Base-by-base conservation (phyloP, 1,139 yeast genomes). In the Magnusiomyces suaveolens region DNA sequence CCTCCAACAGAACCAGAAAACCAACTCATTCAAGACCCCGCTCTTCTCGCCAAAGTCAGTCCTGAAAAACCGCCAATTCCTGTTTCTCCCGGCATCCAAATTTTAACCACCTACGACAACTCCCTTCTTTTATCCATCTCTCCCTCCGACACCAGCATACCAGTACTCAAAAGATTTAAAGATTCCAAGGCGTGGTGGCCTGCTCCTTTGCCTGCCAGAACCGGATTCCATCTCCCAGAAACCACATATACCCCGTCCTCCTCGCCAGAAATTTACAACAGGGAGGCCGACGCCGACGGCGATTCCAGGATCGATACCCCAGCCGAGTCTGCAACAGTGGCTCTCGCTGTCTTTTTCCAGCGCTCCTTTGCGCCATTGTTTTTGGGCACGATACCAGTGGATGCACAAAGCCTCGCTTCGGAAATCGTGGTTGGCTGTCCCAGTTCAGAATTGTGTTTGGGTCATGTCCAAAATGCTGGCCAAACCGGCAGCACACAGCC, bases 301-400 rank as follows among this genome's bases (percentile, higher is more conserved):
- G 41, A 36, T n/a, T 18, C 41, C 18, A 14, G 3, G 8, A 36
- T 36, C 18, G 41, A 36, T 36, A n/a, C 16, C 18, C 41, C 41
- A 16, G 8, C 41, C 18, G 41, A 36, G 16, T 36, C 41, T 36
- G 41, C 41, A 8, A 36, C 41, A 10, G 16, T 36, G 12, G 20
- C 49, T 2, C 24, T 46, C 16, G 49, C 39, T 20, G 49, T 46
- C 12, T 26, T 20, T 18, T 46, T 46, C 39, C 49, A 46, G 16
- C 21, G 25, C 20, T 46, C 49, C 10, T 46, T 46, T 46, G 38
- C 49, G 2, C 38, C 49, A 2, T 16, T 46, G 12, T 46, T 46
- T 46, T 14, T n/a, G 3, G 49, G 39, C 16, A 46, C 49, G n/a
- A 12, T 12, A 12, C 49, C 49, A 14, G 2, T 18, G n/a, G 49